These are phyloP conservation scores for Candida pseudoglaebosa DNA, from an alignment of 805 yeast species.

Conservation along the genomic window DNA sequence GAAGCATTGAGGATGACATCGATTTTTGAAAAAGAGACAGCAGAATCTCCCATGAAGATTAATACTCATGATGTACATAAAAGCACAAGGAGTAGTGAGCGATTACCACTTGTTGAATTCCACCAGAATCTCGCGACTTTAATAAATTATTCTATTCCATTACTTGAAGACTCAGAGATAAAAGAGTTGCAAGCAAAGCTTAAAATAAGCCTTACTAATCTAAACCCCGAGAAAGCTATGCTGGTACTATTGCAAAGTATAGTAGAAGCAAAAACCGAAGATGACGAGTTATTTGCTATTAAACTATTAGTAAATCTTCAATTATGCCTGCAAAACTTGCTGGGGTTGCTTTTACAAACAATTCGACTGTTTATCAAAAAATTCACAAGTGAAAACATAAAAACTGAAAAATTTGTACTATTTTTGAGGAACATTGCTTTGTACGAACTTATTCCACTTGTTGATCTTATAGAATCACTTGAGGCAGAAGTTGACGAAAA, in stretches of 20 bases:
- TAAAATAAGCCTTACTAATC: not conserved
- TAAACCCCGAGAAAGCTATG: not conserved
- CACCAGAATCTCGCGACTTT: constrained; percentile 23
- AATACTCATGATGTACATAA: constrained; percentile 13
- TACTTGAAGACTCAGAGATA: constrained; percentile 14
- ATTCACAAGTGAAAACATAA: not conserved
- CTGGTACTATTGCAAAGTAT: constrained; percentile 2
- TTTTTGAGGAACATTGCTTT: constrained; percentile 8
- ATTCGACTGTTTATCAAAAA: constrained; percentile 2
- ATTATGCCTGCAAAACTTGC: not conserved
- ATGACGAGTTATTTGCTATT: constrained; percentile 4
- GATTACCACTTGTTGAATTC: constrained; percentile 18
- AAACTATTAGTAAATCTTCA: constrained; percentile 8
- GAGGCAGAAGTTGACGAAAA: not conserved
- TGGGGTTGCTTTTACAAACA: not conserved
- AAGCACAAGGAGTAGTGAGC: constrained; percentile 4
- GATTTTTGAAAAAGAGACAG: constrained; percentile 21
- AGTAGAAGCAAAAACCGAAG: constrained; percentile 1
- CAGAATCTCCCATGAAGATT: constrained; percentile 35
- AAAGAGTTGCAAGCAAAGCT: constrained; percentile 11
- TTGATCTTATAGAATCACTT: not conserved
- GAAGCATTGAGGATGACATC: constrained; percentile 4
- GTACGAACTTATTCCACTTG: constrained; percentile 7
- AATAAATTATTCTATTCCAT: constrained; percentile 8
- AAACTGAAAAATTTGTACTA: not conserved